Evolutionary conservation across 2,329 filamentous ascomycete species (phyloP), one percentile per base, ranked within the genome.

Genomic region (Fusarium camptoceras): DNA sequence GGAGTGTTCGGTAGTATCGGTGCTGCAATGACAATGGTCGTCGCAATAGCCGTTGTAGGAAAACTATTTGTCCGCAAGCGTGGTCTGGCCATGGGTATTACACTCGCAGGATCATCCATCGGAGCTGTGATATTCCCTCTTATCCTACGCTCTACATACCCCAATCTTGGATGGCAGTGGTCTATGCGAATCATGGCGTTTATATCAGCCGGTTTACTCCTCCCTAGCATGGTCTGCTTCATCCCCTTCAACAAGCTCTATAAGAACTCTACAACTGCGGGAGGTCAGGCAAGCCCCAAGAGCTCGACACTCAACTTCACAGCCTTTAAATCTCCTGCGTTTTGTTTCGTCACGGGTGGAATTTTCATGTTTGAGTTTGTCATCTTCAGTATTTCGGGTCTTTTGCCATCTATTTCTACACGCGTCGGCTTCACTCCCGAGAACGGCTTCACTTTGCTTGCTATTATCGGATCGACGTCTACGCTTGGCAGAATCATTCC

Each of bases 331-430:
- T 81, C 81, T 5, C 76, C 78, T 4, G 78, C 82, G 0, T 81
- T 85, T 27, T 78, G 75, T 3, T 81, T 85, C 34, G 74, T 85
- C 5, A 79, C 81, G 0, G 70, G 79, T 7, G 79, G 79, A 1
- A 77, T 85, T 11, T 84, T 85, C 59, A 76, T 80, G 2, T 80
- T 86, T 22, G 84, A 86, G 48, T 83, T 85, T 50, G 82, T 82
- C 39, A 79, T 85, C 16, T 86, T 85, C 43, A 83, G 83, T 15
- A 79, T 82, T n/a, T 79, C 81, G 1, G 82, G 81, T 2, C 77
- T 85, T 10, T 72, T 86, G 2, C 84, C 84, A 1, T 84, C 83
- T 0, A 85, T 85, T 63, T 81, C 81, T 3, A 81, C 79, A 1
- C 71, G 66, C 4, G 73, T 73, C 5, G 71, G 75, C 39, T 80